Evolutionary conservation across 2,329 filamentous ascomycete species (phyloP).

Genomic region (Pseudocercospora macadamiae): DNA sequence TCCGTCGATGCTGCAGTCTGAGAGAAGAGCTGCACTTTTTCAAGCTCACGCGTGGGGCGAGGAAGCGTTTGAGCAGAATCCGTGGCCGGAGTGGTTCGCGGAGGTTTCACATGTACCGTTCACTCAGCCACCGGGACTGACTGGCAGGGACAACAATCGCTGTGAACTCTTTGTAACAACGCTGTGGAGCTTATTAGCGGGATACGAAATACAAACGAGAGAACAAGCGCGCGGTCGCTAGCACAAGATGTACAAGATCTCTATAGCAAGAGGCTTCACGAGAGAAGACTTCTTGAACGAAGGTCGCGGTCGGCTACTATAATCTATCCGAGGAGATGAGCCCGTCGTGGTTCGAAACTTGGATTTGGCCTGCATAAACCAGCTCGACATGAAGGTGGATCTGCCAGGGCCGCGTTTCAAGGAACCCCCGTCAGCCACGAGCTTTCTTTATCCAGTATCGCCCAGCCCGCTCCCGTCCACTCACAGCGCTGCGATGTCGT

Average conservation of each 20-base stretch:
- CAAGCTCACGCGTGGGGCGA: not conserved
- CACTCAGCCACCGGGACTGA: slow-evolving; percentile 4
- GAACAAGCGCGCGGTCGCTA: not conserved
- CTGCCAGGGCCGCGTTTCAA: slow-evolving; percentile 18
- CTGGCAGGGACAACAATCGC: not conserved
- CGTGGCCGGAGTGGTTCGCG: not conserved
- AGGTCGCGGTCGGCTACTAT: not conserved
- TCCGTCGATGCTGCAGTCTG: not conserved
- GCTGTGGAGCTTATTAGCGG: not conserved
- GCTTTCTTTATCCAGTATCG: slow-evolving; percentile 8
- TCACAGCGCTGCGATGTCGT: slow-evolving; percentile 1
- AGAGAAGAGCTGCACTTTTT: not conserved
- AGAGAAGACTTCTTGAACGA: too few species aligned
- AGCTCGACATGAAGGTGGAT: slow-evolving; percentile 16
- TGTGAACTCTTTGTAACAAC: not conserved
- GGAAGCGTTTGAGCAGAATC: not conserved
- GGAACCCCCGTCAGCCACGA: slow-evolving; percentile 12
- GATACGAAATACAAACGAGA: not conserved
- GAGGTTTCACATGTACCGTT: slow-evolving; percentile 1
- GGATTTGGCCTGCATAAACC: slow-evolving; percentile 18
- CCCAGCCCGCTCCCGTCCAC: slow-evolving; percentile 2
- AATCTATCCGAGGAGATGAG: slow-evolving; percentile 23
- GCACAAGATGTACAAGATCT: not conserved
- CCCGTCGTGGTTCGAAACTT: slow-evolving; percentile 18
- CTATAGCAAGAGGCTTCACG: not conserved